Evolutionary conservation across 768 basidiomycete species (phyloP), one percentile per base, ranked within the genome.

Genomic region (Hygrophorus russula): DNA sequence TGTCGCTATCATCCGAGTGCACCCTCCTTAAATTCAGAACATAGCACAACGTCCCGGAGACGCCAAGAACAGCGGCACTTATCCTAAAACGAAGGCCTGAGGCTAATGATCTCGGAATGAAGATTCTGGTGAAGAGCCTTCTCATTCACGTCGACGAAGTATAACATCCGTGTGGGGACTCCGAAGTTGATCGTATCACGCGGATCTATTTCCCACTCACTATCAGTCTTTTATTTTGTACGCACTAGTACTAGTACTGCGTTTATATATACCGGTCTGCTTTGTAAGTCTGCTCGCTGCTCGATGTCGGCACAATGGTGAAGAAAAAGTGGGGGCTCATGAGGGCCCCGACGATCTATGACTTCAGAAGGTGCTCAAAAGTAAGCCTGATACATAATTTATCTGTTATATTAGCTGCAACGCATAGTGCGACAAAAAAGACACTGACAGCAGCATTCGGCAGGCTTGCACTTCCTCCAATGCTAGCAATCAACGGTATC

Each of bases 391-490:
- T 15, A 38, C 4, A 19, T 5, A 38, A 11, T 8, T 10, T 36
- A 8, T 36, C 11, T 12, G 8, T 24, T n/a, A 24, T 24, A 3
- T 24, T 7, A 24, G 24, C 24, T 24, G 24, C 24, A 3, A 24
- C 7, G 24, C 4, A 24, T 7, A 7, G 24, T 24, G 24, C n/a
- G n/a, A n/a, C n/a, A 24, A 24, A 24, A 24, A 24, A 3, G 24
- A 24, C 24, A 55, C 77, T 68, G 49, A 80, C 80, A 48, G 79
- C 76, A 43, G 80, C 80, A 55, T 82, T 82, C 3, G 80, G 76
- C 15, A 80, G 80, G 53, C 78, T 82, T 2, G 79, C 81, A 40
- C 74, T 73, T 13, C 80, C 81, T 10, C 80, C 80, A 18, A 81
- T 73, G 37, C 79, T 78, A 44, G 12, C 39, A 38, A n/a, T 32